Percentiles rank a stretch among this genome's conserved stretches.
Evolutionary conservation across 495 filamentous ascomycete genomes (phyloP).

Genomic region (Monascus purpureus): DNA sequence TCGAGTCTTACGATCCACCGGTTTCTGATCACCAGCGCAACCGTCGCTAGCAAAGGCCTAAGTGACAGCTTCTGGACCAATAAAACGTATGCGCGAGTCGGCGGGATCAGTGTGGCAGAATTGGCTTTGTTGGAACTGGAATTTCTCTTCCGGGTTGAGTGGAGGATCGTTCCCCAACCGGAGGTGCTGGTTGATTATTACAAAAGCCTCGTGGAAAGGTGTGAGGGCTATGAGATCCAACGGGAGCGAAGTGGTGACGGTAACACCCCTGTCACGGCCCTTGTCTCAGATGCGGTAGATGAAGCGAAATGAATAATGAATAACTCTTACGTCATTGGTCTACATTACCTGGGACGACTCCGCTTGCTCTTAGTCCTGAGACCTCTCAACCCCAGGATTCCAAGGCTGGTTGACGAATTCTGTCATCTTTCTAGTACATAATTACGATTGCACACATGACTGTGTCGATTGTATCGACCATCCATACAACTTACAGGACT

Average conservation of each 20-base stretch:
- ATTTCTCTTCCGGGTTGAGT: constrained; percentile 80
- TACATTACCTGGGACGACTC: neutral
- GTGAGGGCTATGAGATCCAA: constrained; percentile 44
- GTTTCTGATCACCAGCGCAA: constrained; percentile 89
- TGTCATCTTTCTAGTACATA: too few relatives aligned
- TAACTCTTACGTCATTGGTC: neutral
- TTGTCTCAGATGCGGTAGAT: too few relatives aligned
- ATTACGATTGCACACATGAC: too few relatives aligned
- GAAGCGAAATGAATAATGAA: too few relatives aligned
- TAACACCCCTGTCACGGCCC: too few relatives aligned
- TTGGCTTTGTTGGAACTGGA: constrained; percentile 89
- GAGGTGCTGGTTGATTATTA: constrained; percentile 92
- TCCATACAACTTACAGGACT: too few relatives aligned
- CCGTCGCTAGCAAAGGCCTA: constrained; percentile 88
- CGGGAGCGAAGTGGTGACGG: constrained; percentile 2
- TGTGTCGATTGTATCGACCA: too few relatives aligned
- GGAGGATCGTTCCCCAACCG: constrained; percentile 91
- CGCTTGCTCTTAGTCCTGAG: too few relatives aligned
- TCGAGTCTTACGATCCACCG: constrained; percentile 91
- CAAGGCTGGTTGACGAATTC: too few relatives aligned
- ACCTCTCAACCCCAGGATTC: too few relatives aligned
- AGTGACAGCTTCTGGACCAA: constrained; percentile 98
- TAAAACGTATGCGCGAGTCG: constrained; percentile 83
- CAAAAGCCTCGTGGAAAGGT: constrained; percentile 62
- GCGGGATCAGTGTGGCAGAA: constrained; percentile 77